Evolutionary conservation across 176 grass and related monocot genomes (phyloP).

Genomic region (Cenchrus purpureus): DNA sequence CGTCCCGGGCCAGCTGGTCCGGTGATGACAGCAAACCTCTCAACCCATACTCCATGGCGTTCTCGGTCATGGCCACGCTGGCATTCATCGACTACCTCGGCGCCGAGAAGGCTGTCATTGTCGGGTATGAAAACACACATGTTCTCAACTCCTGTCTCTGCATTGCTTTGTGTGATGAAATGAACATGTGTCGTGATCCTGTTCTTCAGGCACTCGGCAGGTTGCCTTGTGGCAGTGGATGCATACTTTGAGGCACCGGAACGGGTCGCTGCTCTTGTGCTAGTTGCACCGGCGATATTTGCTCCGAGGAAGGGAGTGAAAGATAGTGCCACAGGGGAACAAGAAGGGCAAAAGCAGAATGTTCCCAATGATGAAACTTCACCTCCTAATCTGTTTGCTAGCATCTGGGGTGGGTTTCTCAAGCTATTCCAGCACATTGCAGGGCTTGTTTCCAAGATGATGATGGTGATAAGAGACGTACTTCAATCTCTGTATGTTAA

Average conservation of each 20-base stretch:
- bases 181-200: neutral
- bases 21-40: constrained; percentile 54
- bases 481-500: constrained; percentile 55
- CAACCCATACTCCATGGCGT: constrained; percentile 86
- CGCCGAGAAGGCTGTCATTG: constrained; percentile 60
- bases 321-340: neutral
- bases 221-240: constrained; percentile 78
- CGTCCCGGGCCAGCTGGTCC: constrained; percentile 44
- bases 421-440: constrained; percentile 49
- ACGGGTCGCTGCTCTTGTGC: constrained; percentile 72
- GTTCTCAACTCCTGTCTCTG: neutral
- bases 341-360: constrained; percentile 31
- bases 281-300: constrained; percentile 81
- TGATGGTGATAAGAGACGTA: constrained; percentile 42
- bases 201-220: constrained; percentile 82
- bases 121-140: constrained; percentile 54
- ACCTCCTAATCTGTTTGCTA: constrained; percentile 48
- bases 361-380: constrained; percentile 12
- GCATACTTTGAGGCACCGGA: constrained; percentile 80
- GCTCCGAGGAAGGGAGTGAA: constrained; percentile 48
- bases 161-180: constrained; percentile 10
- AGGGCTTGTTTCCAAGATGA: constrained; percentile 39
- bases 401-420: constrained; percentile 56
- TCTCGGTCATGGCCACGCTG: constrained; percentile 72
- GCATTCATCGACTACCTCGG: constrained; percentile 74